These are phyloP conservation scores for Echium plantagineum DNA, from an alignment of 257 asterid species.

Conservation along the genomic window DNA sequence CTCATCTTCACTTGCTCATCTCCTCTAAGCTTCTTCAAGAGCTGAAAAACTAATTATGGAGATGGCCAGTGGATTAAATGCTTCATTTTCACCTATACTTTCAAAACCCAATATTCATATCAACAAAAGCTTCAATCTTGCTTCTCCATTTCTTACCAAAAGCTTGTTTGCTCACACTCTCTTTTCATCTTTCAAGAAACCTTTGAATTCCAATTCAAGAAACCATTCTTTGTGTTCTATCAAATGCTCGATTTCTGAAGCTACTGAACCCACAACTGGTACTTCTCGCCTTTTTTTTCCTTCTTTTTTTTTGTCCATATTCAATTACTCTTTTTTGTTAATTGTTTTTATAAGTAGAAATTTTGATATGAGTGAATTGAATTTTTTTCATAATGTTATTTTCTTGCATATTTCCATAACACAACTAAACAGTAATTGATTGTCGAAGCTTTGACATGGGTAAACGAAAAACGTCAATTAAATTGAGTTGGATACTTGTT, in stretches of 20 bases:
- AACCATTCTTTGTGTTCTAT: slow-evolving; percentile 32
- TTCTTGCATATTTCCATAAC: too few species aligned
- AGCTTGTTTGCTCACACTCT: slow-evolving; percentile 37
- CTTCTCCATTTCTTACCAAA: slow-evolving; percentile 36
- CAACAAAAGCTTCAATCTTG: slow-evolving; percentile 20
- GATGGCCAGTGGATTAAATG: slow-evolving; percentile 42
- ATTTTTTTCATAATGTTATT: too few species aligned
- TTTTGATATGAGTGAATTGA: too few species aligned
- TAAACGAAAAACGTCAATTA: too few species aligned
- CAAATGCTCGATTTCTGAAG: slow-evolving; percentile 68
- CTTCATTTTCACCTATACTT: slow-evolving; percentile 19
- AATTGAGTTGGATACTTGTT: not conserved
- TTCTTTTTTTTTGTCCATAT: too few species aligned
- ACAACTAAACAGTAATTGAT: too few species aligned
- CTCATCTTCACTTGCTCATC: slow-evolving; percentile 10
- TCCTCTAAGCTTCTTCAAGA: slow-evolving; percentile 8
- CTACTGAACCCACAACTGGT: slow-evolving; percentile 48
- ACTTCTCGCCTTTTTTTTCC: not conserved
- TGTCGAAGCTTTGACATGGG: too few species aligned
- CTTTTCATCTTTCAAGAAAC: slow-evolving; percentile 18
- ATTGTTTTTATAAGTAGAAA: too few species aligned
- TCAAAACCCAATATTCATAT: slow-evolving; percentile 10
- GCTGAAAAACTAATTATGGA: slow-evolving; percentile 34
- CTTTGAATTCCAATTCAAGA: slow-evolving; percentile 13
- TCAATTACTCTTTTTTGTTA: too few species aligned